A percentile compares a stretch with the other conserved stretches of the same genome.
Conservation (phyloP, 164 flowering plant genomes). For the Kingdonia uniflora region DNA sequence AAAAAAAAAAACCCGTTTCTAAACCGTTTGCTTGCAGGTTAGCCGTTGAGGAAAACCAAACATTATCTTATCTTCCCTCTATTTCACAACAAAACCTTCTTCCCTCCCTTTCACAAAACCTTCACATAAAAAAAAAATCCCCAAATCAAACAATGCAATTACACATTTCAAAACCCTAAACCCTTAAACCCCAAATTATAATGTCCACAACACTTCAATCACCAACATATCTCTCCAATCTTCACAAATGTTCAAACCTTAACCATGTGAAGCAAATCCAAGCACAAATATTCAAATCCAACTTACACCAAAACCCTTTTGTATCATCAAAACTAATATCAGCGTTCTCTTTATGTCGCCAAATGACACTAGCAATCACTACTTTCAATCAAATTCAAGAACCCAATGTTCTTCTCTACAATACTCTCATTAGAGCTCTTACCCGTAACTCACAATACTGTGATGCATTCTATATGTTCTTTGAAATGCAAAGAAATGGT, state of each 20-base stretch:
- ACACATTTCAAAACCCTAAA: too few relatives aligned
- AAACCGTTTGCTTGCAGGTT: too few relatives aligned
- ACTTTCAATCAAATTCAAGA: slow-evolving; percentile 38
- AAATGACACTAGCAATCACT: slow-evolving; percentile 32
- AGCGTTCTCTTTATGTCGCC: slow-evolving; percentile 52
- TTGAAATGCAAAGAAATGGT: slow-evolving; percentile 39
- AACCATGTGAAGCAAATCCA: slow-evolving; percentile 50
- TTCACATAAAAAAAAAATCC: too few relatives aligned
- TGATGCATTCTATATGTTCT: slow-evolving; percentile 41
- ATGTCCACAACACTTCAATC: slow-evolving; percentile 30
- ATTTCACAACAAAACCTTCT: too few relatives aligned
- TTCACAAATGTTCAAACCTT: slow-evolving; percentile 50
- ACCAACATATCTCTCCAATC: slow-evolving; percentile 63
- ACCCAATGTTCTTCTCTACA: slow-evolving; percentile 49
- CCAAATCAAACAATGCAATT: too few relatives aligned
- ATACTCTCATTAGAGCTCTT: slow-evolving; percentile 56
- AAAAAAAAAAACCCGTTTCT: too few relatives aligned
- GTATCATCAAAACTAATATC: slow-evolving; percentile 57
- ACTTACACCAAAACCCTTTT: slow-evolving; percentile 49
- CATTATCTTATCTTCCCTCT: too few relatives aligned
- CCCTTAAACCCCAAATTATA: neutral
- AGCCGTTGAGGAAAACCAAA: too few relatives aligned
- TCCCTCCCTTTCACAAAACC: too few relatives aligned
- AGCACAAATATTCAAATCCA: slow-evolving; percentile 48
- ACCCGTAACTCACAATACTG: slow-evolving; percentile 29